A percentile compares a stretch with the other conserved stretches of the same genome.
Evolutionary conservation across 2,329 filamentous ascomycete species (phyloP).

Genomic region (Colletotrichum falcatum): DNA sequence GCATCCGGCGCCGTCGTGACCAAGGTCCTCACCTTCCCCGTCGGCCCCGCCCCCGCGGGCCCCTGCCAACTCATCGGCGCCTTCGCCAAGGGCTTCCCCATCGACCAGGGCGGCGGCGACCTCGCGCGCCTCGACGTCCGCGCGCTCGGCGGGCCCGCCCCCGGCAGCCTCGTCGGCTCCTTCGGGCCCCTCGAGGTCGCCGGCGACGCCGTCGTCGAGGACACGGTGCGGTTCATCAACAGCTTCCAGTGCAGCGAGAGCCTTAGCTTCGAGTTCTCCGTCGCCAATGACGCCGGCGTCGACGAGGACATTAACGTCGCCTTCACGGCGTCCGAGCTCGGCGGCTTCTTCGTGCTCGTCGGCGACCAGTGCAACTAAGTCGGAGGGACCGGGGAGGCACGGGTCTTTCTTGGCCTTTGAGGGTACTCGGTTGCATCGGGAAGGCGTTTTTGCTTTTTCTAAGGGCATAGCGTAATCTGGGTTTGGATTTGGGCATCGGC

Average conservation of each 20-base stretch:
- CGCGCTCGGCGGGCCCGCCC: constrained; percentile 11
- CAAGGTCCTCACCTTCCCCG: constrained; percentile 26
- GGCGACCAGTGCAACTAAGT: constrained; percentile 32
- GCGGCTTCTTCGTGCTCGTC: constrained; percentile 26
- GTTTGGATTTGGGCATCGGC: background rate
- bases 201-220: constrained; percentile 10
- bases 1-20: constrained; percentile 22
- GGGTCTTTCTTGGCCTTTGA: background rate
- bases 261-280: constrained; percentile 22
- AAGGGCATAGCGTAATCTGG: background rate
- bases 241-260: constrained; percentile 24
- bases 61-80: constrained; percentile 34
- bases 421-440: background rate
- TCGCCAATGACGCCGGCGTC: constrained; percentile 14
- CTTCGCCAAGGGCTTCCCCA: constrained; percentile 28
- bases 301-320: constrained; percentile 23
- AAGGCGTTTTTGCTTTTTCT: background rate
- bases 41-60: constrained; percentile 18
- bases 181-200: constrained; percentile 30
- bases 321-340: constrained; percentile 6
- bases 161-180: constrained; percentile 25
- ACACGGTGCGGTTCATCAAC: constrained; percentile 24
- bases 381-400: background rate
- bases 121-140: constrained; percentile 33
- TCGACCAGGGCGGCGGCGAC: constrained; percentile 27